Evolutionary conservation across 352 stramenopile genomes (phyloP), one percentile per base, ranked within the genome.

Genomic region (Phytophthora podocarpi): DNA sequence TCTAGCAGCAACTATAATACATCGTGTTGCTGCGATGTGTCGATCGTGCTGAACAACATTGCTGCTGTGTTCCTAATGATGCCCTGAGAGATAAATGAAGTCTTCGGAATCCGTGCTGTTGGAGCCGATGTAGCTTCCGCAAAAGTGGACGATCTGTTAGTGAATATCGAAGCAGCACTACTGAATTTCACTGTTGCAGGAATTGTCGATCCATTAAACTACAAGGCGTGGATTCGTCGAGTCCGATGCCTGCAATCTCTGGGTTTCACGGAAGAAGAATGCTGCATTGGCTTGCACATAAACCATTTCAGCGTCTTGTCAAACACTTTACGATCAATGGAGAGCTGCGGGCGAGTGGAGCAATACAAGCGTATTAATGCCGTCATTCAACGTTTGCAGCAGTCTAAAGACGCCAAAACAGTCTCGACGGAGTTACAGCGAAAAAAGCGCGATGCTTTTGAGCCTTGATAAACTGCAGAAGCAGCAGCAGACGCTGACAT

Each of bases 161-260:
- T 47, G 0, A 51, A 8, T 30, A 42, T 23, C 3, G 60, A 71
- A 18, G 18, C 50, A 30, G 54, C 48, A 26, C 13, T 71, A 18
- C 28, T 76, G 16, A 71, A 74, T 12, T 65, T 53, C 35, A 68
- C 58, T 0, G 59, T 76, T 32, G 59, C 68, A 27, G 68, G 64
- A 1, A 62, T 74, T 5, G 39, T 76, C 0, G 68, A 74, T 9
- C 59, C 64, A 1, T 31, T 71, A 0, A 76, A 76, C 13, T 6
- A 37, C 34, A 76, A 73, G 15, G 64, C 53, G n/a, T 76, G 68
- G 68, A 5, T 57, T 48, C 53, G 68, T 55, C 58, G 59, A n/a
- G 32, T 37, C 1, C 37, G 59, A 0, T 67, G 64, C 7, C 60
- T 74, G n/a, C 13, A 59, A 34, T 37, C 36, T 3, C 20, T 74